These are phyloP conservation scores for Haematococcus lacustris DNA, from an alignment of 139 green algal genomes.

Conservation along the genomic window DNA sequence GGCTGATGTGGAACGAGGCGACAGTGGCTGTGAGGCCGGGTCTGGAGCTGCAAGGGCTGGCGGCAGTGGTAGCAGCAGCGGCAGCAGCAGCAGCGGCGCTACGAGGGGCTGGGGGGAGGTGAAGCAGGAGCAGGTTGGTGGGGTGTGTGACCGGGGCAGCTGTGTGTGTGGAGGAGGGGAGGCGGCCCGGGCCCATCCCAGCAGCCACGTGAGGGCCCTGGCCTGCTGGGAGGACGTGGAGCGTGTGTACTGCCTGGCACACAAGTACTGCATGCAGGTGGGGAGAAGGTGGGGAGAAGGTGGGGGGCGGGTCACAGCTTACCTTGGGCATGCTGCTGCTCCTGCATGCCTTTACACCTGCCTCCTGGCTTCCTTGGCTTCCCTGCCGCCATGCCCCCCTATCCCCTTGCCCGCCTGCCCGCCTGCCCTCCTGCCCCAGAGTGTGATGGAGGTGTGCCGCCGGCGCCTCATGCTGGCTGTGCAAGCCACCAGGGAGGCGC, in stretches of 20 bases:
- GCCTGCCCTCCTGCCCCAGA: background rate
- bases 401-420: background rate
- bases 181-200: background rate
- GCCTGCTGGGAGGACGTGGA: background rate
- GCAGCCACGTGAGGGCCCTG: background rate
- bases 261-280: constrained; percentile 1
- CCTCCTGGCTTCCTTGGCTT: background rate
- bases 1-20: no score
- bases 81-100: background rate
- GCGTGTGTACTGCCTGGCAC: background rate
- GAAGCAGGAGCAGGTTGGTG: background rate
- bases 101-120: background rate
- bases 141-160: no score
- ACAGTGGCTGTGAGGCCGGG: background rate
- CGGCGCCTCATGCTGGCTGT: background rate
- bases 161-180: no score
- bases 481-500: background rate
- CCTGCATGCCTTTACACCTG: background rate
- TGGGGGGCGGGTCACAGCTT: background rate
- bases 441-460: background rate
- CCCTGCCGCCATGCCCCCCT: background rate
- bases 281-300: background rate
- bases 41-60: background rate
- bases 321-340: background rate
- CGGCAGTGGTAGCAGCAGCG: background rate